These are phyloP conservation scores for Colletotrichum caudatum DNA, from an alignment of 2,329 filamentous ascomycete genomes.

Conservation along the genomic window DNA sequence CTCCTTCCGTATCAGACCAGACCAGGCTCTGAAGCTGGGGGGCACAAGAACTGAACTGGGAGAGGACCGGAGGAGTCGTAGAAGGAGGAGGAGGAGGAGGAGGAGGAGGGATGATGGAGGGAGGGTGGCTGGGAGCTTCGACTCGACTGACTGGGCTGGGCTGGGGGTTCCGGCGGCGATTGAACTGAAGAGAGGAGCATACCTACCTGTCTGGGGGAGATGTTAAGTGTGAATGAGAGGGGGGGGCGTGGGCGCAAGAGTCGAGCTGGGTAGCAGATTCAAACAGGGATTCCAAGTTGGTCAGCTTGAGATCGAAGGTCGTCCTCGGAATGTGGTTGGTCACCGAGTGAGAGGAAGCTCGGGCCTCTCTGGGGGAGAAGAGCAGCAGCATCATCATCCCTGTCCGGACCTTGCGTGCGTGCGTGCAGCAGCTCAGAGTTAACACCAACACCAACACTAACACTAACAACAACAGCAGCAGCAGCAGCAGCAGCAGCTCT, in stretches of 20 bases:
- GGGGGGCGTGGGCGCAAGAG: slow-evolving; percentile 27
- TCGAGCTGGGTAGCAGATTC: slow-evolving; percentile 34
- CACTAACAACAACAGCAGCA: neutral
- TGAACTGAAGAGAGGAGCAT: slow-evolving; percentile 5
- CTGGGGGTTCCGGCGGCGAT: slow-evolving; percentile 9
- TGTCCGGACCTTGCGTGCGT: slow-evolving; percentile 26
- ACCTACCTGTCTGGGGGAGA: neutral
- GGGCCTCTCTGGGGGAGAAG: slow-evolving; percentile 21
- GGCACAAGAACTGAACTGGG: slow-evolving; percentile 16
- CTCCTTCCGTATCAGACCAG: neutral
- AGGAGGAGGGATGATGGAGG: slow-evolving; percentile 28
- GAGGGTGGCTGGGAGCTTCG: slow-evolving; percentile 40
- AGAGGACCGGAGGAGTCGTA: slow-evolving; percentile 7
- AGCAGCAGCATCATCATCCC: slow-evolving; percentile 41
- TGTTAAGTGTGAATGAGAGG: neutral
- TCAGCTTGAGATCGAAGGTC: slow-evolving; percentile 8
- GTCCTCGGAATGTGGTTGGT: slow-evolving; percentile 32
- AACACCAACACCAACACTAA: neutral
- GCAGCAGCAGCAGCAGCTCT: neutral
- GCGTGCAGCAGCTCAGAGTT: slow-evolving; percentile 17
- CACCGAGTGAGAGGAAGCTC: slow-evolving; percentile 35
- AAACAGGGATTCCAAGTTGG: slow-evolving; percentile 38
- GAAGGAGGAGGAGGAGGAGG: slow-evolving; percentile 25
- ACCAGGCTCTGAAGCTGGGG: slow-evolving; percentile 26
- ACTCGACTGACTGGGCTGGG: slow-evolving; percentile 23